Conservation (phyloP, 2,329 filamentous ascomycete species). For the Fusarium goolgardi region DNA sequence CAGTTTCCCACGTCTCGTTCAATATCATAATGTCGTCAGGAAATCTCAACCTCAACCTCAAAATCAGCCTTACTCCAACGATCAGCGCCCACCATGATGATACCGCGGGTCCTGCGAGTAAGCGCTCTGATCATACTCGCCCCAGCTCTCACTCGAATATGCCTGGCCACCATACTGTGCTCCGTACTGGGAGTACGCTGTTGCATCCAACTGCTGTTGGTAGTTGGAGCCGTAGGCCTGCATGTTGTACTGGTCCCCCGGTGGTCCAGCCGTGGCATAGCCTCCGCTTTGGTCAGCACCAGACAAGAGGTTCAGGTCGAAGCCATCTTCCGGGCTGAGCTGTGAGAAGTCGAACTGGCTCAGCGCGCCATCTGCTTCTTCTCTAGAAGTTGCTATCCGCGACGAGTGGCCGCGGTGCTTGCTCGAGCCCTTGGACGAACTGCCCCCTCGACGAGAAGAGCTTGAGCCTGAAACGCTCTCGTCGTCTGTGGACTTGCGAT, state of each 20-base stretch:
- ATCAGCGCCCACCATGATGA: slow-evolving; percentile 27
- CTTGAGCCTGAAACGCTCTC: slow-evolving; percentile 37
- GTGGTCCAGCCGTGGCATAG: slow-evolving; percentile 41
- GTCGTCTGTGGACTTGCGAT: slow-evolving; percentile 40
- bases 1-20: slow-evolving; percentile 18
- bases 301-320: slow-evolving; percentile 46
- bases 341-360: slow-evolving; percentile 47
- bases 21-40: slow-evolving; percentile 36
- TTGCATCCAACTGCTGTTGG: slow-evolving; percentile 37
- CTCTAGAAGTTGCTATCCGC: slow-evolving; percentile 27
- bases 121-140: slow-evolving; percentile 38
- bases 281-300: slow-evolving; percentile 38
- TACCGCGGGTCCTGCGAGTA: slow-evolving; percentile 42
- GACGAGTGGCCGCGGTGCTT: slow-evolving; percentile 40
- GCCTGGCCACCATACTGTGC: slow-evolving; percentile 37
- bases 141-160: slow-evolving; percentile 35
- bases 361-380: slow-evolving; percentile 42
- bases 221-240: slow-evolving; percentile 26
- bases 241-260: slow-evolving; percentile 35
- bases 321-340: slow-evolving; percentile 49
- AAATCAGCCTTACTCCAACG: slow-evolving; percentile 29
- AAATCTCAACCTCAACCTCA: neutral
- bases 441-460: slow-evolving; percentile 36
- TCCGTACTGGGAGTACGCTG: slow-evolving; percentile 36
- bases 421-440: slow-evolving; percentile 41